Base-by-base conservation (phyloP, 2,329 filamentous ascomycete genomes). In the Parascedosporium putredinis region DNA sequence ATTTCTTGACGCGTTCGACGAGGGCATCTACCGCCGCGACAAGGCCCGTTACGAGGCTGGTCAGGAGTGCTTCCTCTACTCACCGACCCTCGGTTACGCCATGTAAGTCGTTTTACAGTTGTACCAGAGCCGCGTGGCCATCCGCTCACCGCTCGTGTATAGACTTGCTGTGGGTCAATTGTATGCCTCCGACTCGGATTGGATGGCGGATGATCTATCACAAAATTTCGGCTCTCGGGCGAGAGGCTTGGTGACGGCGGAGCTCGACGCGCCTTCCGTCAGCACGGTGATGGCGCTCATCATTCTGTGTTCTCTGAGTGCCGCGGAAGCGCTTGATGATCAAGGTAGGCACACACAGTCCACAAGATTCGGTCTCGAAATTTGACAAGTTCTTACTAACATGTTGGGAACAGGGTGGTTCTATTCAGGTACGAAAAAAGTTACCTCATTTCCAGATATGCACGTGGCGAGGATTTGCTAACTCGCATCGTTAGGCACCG, bases 271-370 rank as follows among this genome's bases (percentile, higher is more conserved):
- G 9, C 47, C 47, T 20, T 40, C 31, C 5, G 18, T 49, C 9
- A 49, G 47, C 14, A 42, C 47, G 12, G 38, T 43, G 14, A 14
- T 49, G 34, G 33, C 47, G 16, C 47, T 49, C 7, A 44, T 49
- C 10, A 38, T 40, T 3, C 36, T 45, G 20, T 45, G 43, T 12
- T 45, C 43, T n/a, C 24, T 45, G 8, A 45, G 43, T 31, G 23
- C 24, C 3, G 43, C 43, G 8, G 43, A 45, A 12, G 43, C 43
- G 18, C 24, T 45, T 31, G 43, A 45, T 27, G 43, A 45, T 31
- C 43, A 45, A 31, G 43, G 43, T 45, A 31, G 16, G 43, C 16
- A 5, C 14, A 29, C 22, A 36, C 18, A 7, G 16, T 7, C 1
- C 5, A 20, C 2, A 20, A 3, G 12, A 20, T 3, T 16, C 12